These are phyloP conservation scores for Trypanosoma scelopori DNA, from an alignment of 208 protist genomes.

Conservation along the genomic window DNA sequence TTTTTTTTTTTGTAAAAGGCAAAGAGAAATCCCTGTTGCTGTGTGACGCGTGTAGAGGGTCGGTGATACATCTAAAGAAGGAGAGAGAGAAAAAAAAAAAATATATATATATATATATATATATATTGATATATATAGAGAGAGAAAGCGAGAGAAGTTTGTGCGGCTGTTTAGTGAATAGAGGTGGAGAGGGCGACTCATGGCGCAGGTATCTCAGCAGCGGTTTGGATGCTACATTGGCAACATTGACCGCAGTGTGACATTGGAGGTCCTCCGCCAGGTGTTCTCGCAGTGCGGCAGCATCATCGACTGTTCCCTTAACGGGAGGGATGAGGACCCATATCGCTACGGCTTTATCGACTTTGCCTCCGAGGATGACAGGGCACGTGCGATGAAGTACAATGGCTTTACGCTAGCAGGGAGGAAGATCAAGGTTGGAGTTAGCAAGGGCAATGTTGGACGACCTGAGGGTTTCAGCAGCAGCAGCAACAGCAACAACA, in stretches of 20 bases:
- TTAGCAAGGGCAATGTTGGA: conserved; percentile 86
- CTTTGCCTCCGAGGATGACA: conserved; percentile 79
- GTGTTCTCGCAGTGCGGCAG: conserved; percentile 80
- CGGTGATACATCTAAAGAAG: too few species aligned
- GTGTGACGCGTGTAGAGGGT: too few species aligned
- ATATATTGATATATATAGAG: conserved; percentile 18
- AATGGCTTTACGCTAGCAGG: conserved; percentile 80
- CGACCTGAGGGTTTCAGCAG: conserved; percentile 38
- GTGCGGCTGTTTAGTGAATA: neutral
- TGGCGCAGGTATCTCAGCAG: conserved; percentile 36
- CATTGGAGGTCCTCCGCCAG: conserved; percentile 74
- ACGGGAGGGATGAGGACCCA: conserved; percentile 71
- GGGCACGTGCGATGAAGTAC: conserved; percentile 79
- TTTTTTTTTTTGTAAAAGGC: too few species aligned
- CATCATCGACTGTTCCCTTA: conserved; percentile 86
- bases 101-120: conserved; percentile 19
- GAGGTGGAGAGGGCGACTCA: neutral
- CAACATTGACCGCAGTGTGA: conserved; percentile 83
- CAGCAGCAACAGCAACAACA: conserved; percentile 12
- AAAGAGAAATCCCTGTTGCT: neutral
- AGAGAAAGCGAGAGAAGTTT: neutral
- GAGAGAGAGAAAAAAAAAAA: neutral
- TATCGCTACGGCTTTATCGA: conserved; percentile 91
- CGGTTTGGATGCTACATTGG: conserved; percentile 86
- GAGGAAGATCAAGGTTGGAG: conserved; percentile 77